Evolutionary conservation across 345 rosid genomes (phyloP).

Genomic region (Angophora floribunda): DNA sequence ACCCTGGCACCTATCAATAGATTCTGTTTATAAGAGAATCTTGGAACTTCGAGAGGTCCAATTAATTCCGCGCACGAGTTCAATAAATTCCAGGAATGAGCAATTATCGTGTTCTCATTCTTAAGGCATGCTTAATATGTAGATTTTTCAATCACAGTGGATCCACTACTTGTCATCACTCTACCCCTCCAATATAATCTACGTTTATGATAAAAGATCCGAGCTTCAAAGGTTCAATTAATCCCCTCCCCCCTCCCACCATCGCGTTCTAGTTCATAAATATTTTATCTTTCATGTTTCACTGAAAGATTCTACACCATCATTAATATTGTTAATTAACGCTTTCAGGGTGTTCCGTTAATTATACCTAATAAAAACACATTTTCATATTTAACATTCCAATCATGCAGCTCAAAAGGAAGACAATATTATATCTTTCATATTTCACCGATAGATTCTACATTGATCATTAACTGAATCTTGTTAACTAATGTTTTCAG

Average conservation of each 20-base stretch:
- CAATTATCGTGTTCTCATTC: background rate
- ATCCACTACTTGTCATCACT: background rate
- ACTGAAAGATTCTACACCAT: background rate
- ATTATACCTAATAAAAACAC: too few species aligned
- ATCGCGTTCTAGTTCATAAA: background rate
- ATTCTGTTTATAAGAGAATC: background rate
- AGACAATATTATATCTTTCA: too few species aligned
- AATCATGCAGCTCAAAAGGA: rapidly evolving
- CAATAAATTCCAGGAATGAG: background rate
- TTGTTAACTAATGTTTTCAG: too few species aligned
- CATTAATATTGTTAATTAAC: too few species aligned
- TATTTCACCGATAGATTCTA: too few species aligned
- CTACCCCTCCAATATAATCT: background rate
- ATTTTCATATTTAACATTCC: rapidly evolving
- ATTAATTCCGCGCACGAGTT: background rate
- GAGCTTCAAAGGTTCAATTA: background rate
- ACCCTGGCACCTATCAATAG: background rate
- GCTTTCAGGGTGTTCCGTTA: rapidly evolving
- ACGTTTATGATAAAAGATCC: background rate
- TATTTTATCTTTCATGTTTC: background rate
- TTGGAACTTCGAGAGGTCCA: background rate
- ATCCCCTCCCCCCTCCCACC: rapidly evolving
- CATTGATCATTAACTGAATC: too few species aligned
- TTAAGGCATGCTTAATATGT: background rate
- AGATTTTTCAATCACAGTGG: background rate